A percentile compares a stretch with the other conserved stretches of the same genome.
phyloP scores from a whole-genome alignment of 345 rosid species.

The Brassica incana region DNA sequence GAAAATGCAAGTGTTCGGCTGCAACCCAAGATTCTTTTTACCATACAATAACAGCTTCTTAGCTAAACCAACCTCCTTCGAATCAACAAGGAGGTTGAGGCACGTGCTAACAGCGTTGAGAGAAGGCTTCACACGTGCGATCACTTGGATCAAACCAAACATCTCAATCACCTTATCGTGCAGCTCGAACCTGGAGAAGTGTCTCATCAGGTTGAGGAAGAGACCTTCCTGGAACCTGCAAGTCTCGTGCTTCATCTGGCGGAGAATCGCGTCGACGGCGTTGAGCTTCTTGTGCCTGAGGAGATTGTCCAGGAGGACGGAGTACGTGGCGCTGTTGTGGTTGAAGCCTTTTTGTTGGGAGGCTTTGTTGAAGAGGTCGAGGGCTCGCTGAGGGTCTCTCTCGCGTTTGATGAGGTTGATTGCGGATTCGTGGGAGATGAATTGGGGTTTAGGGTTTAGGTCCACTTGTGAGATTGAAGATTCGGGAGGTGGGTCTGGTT shows the following conservation, averaged over 20 bases:
- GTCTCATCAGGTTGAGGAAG: neutral
- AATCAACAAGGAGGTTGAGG: slow-evolving; percentile 73
- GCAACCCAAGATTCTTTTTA: slow-evolving; percentile 48
- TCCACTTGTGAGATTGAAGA: slow-evolving; percentile 33
- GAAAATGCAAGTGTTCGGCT: slow-evolving; percentile 86
- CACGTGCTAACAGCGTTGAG: slow-evolving; percentile 28
- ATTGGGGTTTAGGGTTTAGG: slow-evolving; percentile 45
- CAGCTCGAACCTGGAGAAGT: neutral
- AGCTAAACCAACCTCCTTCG: slow-evolving; percentile 59
- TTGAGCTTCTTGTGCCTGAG: slow-evolving; percentile 63
- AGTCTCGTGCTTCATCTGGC: slow-evolving; percentile 78
- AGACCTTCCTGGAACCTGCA: slow-evolving; percentile 30
- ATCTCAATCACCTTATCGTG: neutral
- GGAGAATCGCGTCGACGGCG: slow-evolving; percentile 75
- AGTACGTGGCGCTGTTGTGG: slow-evolving; percentile 84
- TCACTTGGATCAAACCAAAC: neutral
- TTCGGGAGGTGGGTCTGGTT: slow-evolving; percentile 43
- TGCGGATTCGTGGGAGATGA: slow-evolving; percentile 64
- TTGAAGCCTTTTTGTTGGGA: slow-evolving; percentile 70
- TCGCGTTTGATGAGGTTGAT: slow-evolving; percentile 65
- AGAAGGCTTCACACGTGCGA: neutral
- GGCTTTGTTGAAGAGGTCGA: slow-evolving; percentile 67
- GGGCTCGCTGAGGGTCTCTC: slow-evolving; percentile 69
- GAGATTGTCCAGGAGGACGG: slow-evolving; percentile 66
- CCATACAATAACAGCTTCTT: slow-evolving; percentile 51